Evolutionary conservation across 257 asterid genomes (phyloP), one percentile per base, ranked within the genome.

Genomic region (Anisodus tanguticus): DNA sequence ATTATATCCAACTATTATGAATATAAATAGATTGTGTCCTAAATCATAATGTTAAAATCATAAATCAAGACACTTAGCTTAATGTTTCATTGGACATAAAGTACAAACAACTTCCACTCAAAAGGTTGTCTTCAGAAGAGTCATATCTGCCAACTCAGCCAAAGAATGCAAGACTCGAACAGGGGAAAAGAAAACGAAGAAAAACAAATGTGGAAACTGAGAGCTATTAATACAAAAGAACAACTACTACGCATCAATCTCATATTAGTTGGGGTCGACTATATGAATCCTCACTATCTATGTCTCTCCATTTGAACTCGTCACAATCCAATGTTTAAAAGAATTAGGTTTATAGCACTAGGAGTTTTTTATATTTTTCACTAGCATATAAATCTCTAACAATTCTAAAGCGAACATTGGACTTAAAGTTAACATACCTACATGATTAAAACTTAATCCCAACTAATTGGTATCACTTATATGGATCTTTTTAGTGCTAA

Each of bases 11-110:
- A 41, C 45, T 41, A 41, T 76, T 77, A 26, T 51, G 49, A 49
- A 77, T 3, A 49, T 47, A 47, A 72, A 45, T 1, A 10, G 59
- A 47, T 22, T 51, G 12, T 49, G 17, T 7, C 39, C 81, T 22
- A 76, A 76, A 76, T 49, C 64, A 22, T 76, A 76, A 76, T 6
- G 62, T 51, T 11, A n/a, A 71, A 71, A 19, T 49, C 62, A 3
- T 55, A 76, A 51, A 17, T 13, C 8, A 51, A 26, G 31, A 6
- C 26, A 76, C 51, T 7, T 53, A 53, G 35, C 81, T 0, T 1
- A 76, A 22, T 3, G 19, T 19, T 2, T 47, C 80, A 72, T 72
- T 2, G 47, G 81, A 49, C 62, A 22, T 7, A 49, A 74, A 49
- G 81, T 3, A 49, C 4, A 53, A 3, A 49, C 0, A 49, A 22